Evolutionary conservation across 2,329 filamentous ascomycete genomes (phyloP), one percentile per base, ranked within the genome.

Genomic region (Ceratocystis ficicola): DNA sequence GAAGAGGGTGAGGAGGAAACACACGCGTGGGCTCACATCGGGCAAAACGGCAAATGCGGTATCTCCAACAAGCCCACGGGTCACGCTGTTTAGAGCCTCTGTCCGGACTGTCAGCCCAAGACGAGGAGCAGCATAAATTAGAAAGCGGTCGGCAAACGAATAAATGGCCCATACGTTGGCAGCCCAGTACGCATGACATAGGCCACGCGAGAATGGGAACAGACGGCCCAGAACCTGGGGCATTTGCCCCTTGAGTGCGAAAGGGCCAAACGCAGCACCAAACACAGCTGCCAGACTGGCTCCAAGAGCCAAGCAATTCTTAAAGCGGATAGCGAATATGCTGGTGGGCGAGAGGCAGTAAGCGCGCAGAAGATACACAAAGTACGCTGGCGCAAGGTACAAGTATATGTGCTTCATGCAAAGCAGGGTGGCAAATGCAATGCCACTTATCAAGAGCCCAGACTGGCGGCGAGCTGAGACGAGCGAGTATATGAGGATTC

Each of bases 351-450:
- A 89, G 15, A 99, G 80, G 73, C 94, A 97, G 77, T 97, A 96
- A 1, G 82, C 82, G 69, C 94, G 84, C n/a, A 97, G 82, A 10
- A 99, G 81, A 74, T 88, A 97, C 69, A 96, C 87, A 72, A 97
- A 96, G 76, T 96, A 99, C 32, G 94, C 94, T 2, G 94, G 91
- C 1, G 93, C 92, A 30, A 99, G 83, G 75, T 99, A 99, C 46
- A 96, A 86, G 75, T 97, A 96, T 70, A 99, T 97, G 75, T 99
- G 94, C 79, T 99, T 99, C 77, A 97, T 85, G 77, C 93, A 97
- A 64, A 99, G 77, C 61, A 99, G 78, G 0, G 82, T 81, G 1
- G 93, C 92, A 74, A 97, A 99, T 5, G 91, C 76, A 1, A 95
- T 78, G 0, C 91, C 94, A 70, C 91, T 94, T 59, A 80, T 78